Percentiles rank a stretch among this genome's conserved stretches.
Conservation (phyloP, 805 yeast species). For the Wickerhamomyces chambardii region DNA sequence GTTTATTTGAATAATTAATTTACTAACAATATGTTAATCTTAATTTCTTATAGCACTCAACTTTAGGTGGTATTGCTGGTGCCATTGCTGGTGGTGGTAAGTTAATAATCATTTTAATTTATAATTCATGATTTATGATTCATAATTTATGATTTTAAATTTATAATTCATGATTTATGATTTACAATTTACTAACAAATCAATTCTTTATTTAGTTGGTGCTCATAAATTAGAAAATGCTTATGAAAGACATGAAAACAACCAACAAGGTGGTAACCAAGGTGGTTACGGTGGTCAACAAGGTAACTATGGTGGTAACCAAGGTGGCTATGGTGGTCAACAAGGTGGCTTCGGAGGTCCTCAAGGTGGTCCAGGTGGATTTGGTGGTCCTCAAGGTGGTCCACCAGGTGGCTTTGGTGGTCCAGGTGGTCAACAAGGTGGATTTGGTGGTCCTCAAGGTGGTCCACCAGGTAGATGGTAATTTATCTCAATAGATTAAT, state of each 20-base stretch:
- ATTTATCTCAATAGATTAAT: neutral
- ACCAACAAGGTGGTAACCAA: constrained; percentile 11
- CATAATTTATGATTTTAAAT: no score
- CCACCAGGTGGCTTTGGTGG: constrained; percentile 11
- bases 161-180: no score
- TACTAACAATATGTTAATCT: neutral
- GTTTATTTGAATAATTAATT: no score
- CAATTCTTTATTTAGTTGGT: no score
- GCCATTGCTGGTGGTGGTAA: constrained; percentile 50
- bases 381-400: constrained; percentile 14
- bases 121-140: no score
- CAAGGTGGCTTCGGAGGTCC: constrained; percentile 8
- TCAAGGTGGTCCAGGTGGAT: constrained; percentile 14
- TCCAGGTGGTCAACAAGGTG: constrained; percentile 13
- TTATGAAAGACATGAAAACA: constrained; percentile 17
- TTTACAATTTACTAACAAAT: no score
- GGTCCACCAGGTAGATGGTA: constrained; percentile 6
- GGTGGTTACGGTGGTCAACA: constrained; percentile 10
- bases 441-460: constrained; percentile 13
- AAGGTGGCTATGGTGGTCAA: constrained; percentile 4
- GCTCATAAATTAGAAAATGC: constrained; percentile 41
- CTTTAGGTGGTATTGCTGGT: constrained; percentile 39
- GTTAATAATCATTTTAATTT: no score
- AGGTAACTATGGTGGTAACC: constrained; percentile 3
- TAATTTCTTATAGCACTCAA: constrained; percentile 13